These are phyloP conservation scores for Huntiella decipiens DNA, from an alignment of 2,329 filamentous ascomycete species.

Conservation along the genomic window DNA sequence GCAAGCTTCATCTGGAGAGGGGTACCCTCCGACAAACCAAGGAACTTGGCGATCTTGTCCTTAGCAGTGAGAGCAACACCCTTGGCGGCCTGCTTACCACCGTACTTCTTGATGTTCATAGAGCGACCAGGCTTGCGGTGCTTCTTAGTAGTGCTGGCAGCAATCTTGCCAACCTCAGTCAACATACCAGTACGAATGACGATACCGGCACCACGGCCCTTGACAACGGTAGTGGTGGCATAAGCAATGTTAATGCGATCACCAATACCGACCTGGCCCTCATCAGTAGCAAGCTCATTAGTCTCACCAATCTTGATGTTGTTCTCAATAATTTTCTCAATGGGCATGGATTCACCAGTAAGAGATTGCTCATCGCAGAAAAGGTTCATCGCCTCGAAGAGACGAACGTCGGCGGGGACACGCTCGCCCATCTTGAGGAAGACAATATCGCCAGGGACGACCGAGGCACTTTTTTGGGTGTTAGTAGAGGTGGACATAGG, in stretches of 20 bases:
- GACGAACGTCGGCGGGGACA: conserved; percentile 51
- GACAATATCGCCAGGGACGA: conserved; percentile 55
- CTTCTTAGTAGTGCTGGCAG: conserved; percentile 34
- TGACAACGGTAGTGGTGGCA: conserved; percentile 52
- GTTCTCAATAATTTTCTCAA: conserved; percentile 42
- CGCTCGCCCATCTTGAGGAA: conserved; percentile 53
- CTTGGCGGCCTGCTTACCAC: conserved; percentile 29
- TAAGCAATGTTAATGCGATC: conserved; percentile 60
- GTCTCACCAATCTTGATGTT: conserved; percentile 25
- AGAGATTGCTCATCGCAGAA: conserved; percentile 61
- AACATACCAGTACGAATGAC: conserved; percentile 54
- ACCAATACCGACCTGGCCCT: conserved; percentile 42
- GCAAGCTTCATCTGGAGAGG: conserved; percentile 63
- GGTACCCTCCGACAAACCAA: conserved; percentile 47
- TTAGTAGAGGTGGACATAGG: conserved; percentile 10
- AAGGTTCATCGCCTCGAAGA: conserved; percentile 58
- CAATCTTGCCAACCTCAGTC: conserved; percentile 54
- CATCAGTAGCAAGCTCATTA: conserved; percentile 25
- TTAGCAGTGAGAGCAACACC: conserved; percentile 28
- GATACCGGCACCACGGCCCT: conserved; percentile 53
- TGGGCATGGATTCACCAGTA: conserved; percentile 57
- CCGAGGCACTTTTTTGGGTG: conserved; percentile 27
- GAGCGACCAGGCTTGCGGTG: conserved; percentile 34
- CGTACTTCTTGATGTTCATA: conserved; percentile 34
- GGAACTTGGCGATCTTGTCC: conserved; percentile 35